These are phyloP conservation scores for Salvia sclarea DNA, from an alignment of 305 asterid genomes.

Conservation along the genomic window DNA sequence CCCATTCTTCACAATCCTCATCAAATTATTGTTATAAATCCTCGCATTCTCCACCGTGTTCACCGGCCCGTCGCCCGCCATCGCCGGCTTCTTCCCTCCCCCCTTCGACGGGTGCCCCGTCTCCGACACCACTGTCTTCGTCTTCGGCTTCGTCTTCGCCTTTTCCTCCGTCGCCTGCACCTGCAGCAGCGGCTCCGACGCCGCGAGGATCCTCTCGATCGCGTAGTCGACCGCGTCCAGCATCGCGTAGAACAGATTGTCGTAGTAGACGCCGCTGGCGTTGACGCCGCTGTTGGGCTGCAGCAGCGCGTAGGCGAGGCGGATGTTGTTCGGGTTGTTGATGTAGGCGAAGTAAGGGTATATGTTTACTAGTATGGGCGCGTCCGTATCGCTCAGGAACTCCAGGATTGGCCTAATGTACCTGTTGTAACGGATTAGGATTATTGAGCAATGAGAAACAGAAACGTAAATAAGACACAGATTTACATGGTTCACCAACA, in stretches of 20 bases:
- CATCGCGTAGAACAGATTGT: slow-evolving; percentile 17
- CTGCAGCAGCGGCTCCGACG: not conserved
- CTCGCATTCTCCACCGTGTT: not conserved
- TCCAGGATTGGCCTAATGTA: slow-evolving; percentile 1
- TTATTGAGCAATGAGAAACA: too few species aligned
- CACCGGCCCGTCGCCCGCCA: not conserved
- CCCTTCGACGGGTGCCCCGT: not conserved
- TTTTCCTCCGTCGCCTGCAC: too few species aligned
- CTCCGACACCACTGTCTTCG: not conserved
- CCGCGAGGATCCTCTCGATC: not conserved
- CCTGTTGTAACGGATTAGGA: too few species aligned
- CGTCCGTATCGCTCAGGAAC: not conserved
- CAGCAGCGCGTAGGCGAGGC: slow-evolving; percentile 5
- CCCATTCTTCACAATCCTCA: not conserved
- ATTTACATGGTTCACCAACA: too few species aligned
- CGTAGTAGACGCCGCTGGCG: not conserved
- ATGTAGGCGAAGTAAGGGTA: slow-evolving; percentile 1
- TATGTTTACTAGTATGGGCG: not conserved
- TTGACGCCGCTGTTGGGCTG: slow-evolving; percentile 16
- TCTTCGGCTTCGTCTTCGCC: not conserved
- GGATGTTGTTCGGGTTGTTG: not conserved
- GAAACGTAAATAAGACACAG: too few species aligned
- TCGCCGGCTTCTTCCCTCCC: not conserved
- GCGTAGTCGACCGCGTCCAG: slow-evolving; percentile 5
- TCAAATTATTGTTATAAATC: not conserved